Conservation (phyloP, 805 yeast genomes). For the Suhomyces faveliae region DNA sequence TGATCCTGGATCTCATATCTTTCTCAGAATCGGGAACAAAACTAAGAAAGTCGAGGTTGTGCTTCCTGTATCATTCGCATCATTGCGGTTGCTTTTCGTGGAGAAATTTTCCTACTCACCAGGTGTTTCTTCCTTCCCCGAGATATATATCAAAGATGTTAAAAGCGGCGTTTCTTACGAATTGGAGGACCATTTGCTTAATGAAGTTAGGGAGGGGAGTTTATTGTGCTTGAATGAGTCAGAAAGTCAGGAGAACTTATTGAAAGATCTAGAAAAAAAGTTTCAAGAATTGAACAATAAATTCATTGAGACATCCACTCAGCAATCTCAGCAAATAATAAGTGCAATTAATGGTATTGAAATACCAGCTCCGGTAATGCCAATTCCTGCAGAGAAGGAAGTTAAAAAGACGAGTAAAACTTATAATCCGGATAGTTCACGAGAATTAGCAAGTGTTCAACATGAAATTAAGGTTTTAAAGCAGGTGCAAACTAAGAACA, state of each 20-base stretch:
- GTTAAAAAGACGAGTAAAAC: neutral
- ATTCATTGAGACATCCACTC: conserved; percentile 15
- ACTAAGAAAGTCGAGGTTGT: conserved; percentile 53
- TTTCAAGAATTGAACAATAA: conserved; percentile 15
- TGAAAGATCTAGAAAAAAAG: conserved; percentile 20
- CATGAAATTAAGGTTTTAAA: conserved; percentile 59
- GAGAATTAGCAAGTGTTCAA: conserved; percentile 46
- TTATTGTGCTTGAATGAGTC: conserved; percentile 59
- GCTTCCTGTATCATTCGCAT: conserved; percentile 49
- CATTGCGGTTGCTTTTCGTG: conserved; percentile 69
- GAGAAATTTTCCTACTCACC: conserved; percentile 88
- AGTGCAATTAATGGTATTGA: conserved; percentile 22
- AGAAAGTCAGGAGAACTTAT: conserved; percentile 19
- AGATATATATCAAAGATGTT: conserved; percentile 68
- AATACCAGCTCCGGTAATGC: conserved; percentile 15
- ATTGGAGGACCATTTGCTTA: conserved; percentile 65
- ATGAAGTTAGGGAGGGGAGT: conserved; percentile 58
- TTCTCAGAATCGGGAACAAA: conserved; percentile 48
- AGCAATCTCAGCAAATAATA: conserved; percentile 17
- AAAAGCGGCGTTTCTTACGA: conserved; percentile 66
- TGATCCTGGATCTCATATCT: conserved; percentile 27
- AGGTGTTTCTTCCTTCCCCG: conserved; percentile 69
- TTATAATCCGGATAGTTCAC: conserved; percentile 5
- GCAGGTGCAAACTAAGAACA: conserved; percentile 51
- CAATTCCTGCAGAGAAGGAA: conserved; percentile 5